These are phyloP conservation scores for Thermoascus crustaceus DNA, from an alignment of 2,329 filamentous ascomycete species.

Conservation along the genomic window DNA sequence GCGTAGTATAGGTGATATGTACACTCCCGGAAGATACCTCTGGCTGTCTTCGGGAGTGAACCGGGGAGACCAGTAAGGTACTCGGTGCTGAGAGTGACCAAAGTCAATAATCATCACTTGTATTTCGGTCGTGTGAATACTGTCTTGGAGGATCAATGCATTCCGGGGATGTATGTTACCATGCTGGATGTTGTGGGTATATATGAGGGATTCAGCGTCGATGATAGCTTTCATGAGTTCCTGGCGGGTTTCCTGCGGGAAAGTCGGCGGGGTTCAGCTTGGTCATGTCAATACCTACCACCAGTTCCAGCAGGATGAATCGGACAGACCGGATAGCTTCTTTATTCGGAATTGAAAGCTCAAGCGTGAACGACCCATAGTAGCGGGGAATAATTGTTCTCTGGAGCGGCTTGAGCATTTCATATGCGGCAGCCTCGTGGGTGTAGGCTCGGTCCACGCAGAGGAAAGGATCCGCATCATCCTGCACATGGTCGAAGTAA, in stretches of 20 bases:
- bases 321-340: slow-evolving; percentile 7
- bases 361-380: slow-evolving; percentile 14
- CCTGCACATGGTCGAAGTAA: slow-evolving; percentile 13
- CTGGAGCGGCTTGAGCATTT: slow-evolving; percentile 5
- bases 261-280: slow-evolving; percentile 5
- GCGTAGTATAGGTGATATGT: slow-evolving; percentile 6
- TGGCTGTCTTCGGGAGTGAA: background rate
- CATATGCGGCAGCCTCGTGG: slow-evolving; percentile 14
- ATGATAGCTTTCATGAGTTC: slow-evolving; percentile 9
- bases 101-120: slow-evolving; percentile 6
- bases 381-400: slow-evolving; percentile 10
- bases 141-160: slow-evolving; percentile 6
- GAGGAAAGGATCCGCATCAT: slow-evolving; percentile 13
- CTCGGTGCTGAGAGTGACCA: too few relatives aligned
- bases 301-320: slow-evolving; percentile 10
- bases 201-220: slow-evolving; percentile 8
- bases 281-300: slow-evolving; percentile 6
- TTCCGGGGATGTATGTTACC: slow-evolving; percentile 11
- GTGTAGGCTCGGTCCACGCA: slow-evolving; percentile 16
- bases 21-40: slow-evolving; percentile 3
- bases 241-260: slow-evolving; percentile 6
- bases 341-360: slow-evolving; percentile 1
- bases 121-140: background rate
- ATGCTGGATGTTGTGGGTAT: slow-evolving; percentile 7
- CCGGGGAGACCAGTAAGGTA: too few relatives aligned